These are phyloP conservation scores for Backusella tuberculispora DNA, from an alignment of 192 early-diverging fungal genomes.

Conservation along the genomic window DNA sequence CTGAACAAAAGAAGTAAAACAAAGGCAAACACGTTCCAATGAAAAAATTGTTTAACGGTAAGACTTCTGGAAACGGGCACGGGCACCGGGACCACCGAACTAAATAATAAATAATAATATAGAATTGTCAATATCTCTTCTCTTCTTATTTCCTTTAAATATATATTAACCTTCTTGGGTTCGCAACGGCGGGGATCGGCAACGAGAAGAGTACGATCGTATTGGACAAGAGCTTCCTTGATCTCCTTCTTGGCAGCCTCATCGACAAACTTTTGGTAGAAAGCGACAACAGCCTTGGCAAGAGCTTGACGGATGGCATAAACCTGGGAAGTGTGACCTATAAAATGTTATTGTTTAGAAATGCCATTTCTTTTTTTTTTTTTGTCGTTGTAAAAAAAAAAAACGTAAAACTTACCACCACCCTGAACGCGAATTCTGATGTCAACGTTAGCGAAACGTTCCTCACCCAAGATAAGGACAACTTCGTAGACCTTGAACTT, in stretches of 20 bases:
- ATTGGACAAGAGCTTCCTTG: slow-evolving; percentile 86
- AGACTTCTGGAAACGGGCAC: slow-evolving; percentile 6
- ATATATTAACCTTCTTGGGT: slow-evolving; percentile 85
- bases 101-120: not conserved
- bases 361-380: not conserved
- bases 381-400: not conserved
- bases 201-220: slow-evolving; percentile 98
- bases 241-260: slow-evolving; percentile 99
- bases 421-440: slow-evolving; percentile 96
- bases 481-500: slow-evolving; percentile 99
- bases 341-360: not conserved
- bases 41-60: slow-evolving; percentile 6
- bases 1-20: not conserved
- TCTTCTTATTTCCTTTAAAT: not conserved
- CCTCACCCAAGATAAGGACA: slow-evolving; percentile 94
- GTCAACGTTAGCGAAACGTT: slow-evolving; percentile 95
- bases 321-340: slow-evolving; percentile 91
- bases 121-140: not conserved
- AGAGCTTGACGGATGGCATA: slow-evolving; percentile 99
- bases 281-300: slow-evolving; percentile 99
- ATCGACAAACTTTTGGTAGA: slow-evolving; percentile 99
- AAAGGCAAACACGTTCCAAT: slow-evolving; percentile 3
- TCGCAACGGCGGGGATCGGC: slow-evolving; percentile 99
- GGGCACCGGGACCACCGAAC: slow-evolving; percentile 11
- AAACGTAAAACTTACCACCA: slow-evolving; percentile 67